Conservation (phyloP, 768 basidiomycete species). For the Rhodotorula diobovata region DNA sequence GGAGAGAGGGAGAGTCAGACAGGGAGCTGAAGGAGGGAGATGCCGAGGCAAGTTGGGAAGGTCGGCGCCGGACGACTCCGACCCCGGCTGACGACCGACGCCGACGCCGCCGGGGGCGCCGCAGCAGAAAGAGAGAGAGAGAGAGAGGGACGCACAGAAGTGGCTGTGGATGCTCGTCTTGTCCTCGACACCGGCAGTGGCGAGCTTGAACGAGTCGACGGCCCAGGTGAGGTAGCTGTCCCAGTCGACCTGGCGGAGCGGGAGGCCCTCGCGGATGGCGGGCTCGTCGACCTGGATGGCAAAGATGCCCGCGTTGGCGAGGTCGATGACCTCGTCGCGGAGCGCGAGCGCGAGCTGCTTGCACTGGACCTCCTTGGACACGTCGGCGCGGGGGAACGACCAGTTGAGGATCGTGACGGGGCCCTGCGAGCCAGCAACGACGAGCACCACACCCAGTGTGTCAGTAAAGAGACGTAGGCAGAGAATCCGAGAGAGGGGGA, state of each 20-base stretch:
- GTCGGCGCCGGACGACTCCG: no score
- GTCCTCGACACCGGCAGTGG: slow-evolving; percentile 92
- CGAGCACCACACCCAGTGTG: no score
- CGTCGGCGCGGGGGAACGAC: slow-evolving; percentile 99
- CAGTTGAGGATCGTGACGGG: slow-evolving; percentile 86
- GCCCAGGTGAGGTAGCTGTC: slow-evolving; percentile 95
- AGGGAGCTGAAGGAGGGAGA: background rate
- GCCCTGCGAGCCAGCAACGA: slow-evolving; percentile 13
- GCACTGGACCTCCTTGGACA: slow-evolving; percentile 91
- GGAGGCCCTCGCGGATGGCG: slow-evolving; percentile 97
- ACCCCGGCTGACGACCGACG: no score
- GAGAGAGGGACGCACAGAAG: slow-evolving; percentile 66
- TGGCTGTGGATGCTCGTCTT: slow-evolving; percentile 92
- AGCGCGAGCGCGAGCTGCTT: slow-evolving; percentile 97
- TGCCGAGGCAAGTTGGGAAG: background rate
- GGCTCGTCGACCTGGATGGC: slow-evolving; percentile 99
- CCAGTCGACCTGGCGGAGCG: slow-evolving; percentile 95
- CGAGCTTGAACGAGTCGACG: slow-evolving; percentile 95
- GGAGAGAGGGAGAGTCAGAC: background rate
- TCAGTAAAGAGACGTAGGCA: background rate
- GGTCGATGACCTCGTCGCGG: slow-evolving; percentile 95
- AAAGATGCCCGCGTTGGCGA: slow-evolving; percentile 82
- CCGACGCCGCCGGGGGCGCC: no score
- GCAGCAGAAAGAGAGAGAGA: slow-evolving; percentile 83
- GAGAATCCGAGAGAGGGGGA: background rate